Evolutionary conservation across 1,284 basidiomycete genomes (phyloP), one percentile per base, ranked within the genome.

Genomic region (Tilletia walkeri): DNA sequence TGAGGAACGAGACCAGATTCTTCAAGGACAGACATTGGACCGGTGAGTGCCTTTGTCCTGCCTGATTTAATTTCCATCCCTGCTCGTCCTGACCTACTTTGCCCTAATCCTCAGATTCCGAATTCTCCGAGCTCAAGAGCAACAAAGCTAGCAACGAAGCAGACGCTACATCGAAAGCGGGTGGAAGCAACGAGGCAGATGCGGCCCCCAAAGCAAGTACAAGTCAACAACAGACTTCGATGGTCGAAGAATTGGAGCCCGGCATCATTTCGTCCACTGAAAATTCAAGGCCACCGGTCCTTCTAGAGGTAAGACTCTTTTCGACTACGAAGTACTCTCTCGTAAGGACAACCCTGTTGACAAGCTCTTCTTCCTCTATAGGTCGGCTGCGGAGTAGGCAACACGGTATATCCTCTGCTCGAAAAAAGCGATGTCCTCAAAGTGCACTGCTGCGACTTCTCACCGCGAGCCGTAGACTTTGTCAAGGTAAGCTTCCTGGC

Each of bases 1-100:
- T 84, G 67, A 72, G 72, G 38, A 78, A 81, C 65, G 72, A 75
- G 61, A 61, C 49, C 47, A 73, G 72, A 16, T 85, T 85, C 69
- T 85, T 85, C 78, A 84, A 84, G 68, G 79, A 84, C 53, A 76
- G 84, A 3, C 81, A 85, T 67, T 85, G 84, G 84, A 84, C 81
- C 0, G 69, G 73, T 61, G 36, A 24, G 56, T 18, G 7, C 18
- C 18, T 20, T 53, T 2, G 9, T 14, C 7, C 50, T 30, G 50
- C 7, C 18, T 9, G 7, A 53, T 7, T 30, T 53, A 30, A 10
- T 7, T 20, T n/a, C n/a, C 9, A 30, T 53, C 48, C n/a, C 48
- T 49, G 14, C 48, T n/a, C n/a, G 50, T 45, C 10, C 18, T 53
- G 50, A 30, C 50, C 6, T 45, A 20, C 50, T 7, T 30, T 30